phyloP scores from a whole-genome alignment of 2,329 filamentous ascomycete species.

The Didymella exigua region DNA sequence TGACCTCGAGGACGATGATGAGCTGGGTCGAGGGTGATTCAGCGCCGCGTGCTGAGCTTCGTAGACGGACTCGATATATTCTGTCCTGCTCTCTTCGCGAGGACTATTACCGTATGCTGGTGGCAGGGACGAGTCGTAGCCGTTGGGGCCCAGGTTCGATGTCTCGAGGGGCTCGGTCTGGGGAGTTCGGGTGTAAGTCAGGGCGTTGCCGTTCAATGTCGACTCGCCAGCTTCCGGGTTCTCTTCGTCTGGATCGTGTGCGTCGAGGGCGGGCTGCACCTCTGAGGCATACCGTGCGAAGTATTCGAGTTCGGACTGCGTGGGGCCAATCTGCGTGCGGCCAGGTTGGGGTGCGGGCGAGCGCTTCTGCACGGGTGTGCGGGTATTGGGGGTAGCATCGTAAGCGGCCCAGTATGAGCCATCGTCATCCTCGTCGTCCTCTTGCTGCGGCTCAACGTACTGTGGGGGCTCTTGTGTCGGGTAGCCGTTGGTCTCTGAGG shows the following conservation, averaged over 20 bases:
- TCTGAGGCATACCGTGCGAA: slow-evolving; percentile 74
- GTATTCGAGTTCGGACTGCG: slow-evolving; percentile 69
- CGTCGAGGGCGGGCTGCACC: slow-evolving; percentile 81
- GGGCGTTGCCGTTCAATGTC: slow-evolving; percentile 60
- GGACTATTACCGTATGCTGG: slow-evolving; percentile 21
- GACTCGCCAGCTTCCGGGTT: slow-evolving; percentile 54
- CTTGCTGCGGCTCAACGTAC: slow-evolving; percentile 22
- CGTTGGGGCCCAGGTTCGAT: slow-evolving; percentile 39
- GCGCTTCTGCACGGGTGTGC: slow-evolving; percentile 58
- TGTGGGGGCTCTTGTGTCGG: slow-evolving; percentile 15
- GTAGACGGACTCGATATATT: slow-evolving; percentile 31
- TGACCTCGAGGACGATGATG: slow-evolving; percentile 53
- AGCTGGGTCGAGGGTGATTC: slow-evolving; percentile 45
- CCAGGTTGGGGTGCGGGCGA: slow-evolving; percentile 64
- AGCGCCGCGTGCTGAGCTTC: slow-evolving; percentile 31
- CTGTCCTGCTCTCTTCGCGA: slow-evolving; percentile 23
- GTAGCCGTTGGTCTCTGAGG: slow-evolving; percentile 27
- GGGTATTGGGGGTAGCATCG: slow-evolving; percentile 66
- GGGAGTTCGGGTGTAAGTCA: slow-evolving; percentile 49
- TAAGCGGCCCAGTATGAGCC: slow-evolving; percentile 83
- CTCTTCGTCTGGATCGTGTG: slow-evolving; percentile 78
- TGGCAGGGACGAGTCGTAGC: slow-evolving; percentile 43
- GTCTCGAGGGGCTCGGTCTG: slow-evolving; percentile 53
- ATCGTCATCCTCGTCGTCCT: slow-evolving; percentile 66
- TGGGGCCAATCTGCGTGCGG: slow-evolving; percentile 43